Conservation (phyloP, 305 asterid genomes). For the Ajuga reptans region DNA sequence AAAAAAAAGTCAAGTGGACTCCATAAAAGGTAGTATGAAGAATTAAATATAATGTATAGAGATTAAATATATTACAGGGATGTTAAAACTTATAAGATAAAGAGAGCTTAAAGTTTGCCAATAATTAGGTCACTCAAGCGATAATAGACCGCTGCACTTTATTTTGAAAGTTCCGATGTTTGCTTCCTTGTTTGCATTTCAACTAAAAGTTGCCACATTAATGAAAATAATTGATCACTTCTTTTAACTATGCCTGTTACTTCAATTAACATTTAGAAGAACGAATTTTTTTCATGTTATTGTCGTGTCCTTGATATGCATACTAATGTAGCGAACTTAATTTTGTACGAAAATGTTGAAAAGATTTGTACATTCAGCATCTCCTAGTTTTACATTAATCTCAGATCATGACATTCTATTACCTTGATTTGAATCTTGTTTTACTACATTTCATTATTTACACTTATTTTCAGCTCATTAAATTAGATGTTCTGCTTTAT, state of each 20-base stretch:
- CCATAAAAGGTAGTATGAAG: constrained; percentile 20
- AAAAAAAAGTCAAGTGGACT: constrained; percentile 22
- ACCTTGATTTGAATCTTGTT: too few relatives aligned
- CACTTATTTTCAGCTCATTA: constrained; percentile 10
- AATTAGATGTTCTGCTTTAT: constrained; percentile 19
- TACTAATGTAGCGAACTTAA: neutral
- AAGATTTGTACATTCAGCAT: neutral
- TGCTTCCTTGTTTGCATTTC: constrained; percentile 18
- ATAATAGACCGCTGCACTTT: constrained; percentile 20
- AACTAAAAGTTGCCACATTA: constrained; percentile 5
- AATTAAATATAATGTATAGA: constrained; percentile 18
- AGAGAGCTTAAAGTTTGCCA: constrained; percentile 27
- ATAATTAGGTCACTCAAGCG: constrained; percentile 27
- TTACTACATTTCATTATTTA: neutral
- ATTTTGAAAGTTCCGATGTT: constrained; percentile 29
- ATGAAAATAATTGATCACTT: neutral
- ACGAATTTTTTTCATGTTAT: constrained; percentile 1
- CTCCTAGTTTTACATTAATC: neutral
- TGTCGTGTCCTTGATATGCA: neutral
- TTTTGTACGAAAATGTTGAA: neutral
- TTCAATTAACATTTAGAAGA: neutral
- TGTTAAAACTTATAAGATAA: constrained; percentile 33
- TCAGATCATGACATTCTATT: neutral
- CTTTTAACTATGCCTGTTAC: constrained; percentile 10
- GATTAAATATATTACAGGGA: constrained; percentile 23